Percentiles rank a stretch among this genome's conserved stretches.
Evolutionary conservation across 345 rosid species (phyloP).

Genomic region (Limnanthes douglasii): DNA sequence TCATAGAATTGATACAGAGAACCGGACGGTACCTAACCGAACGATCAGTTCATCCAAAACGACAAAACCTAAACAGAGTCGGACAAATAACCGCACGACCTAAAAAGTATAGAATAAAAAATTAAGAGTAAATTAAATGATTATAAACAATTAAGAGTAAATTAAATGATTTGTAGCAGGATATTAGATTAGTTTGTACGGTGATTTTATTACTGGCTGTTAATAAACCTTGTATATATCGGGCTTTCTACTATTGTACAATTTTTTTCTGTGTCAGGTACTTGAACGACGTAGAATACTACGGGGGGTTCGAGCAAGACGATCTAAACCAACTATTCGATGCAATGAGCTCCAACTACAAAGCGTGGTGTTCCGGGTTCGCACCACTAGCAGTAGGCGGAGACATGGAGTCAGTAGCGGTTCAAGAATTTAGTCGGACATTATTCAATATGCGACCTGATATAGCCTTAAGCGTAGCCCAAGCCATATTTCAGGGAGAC

Average conservation of each 20-base stretch:
- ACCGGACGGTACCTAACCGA: too few relatives aligned
- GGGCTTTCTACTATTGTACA: background rate
- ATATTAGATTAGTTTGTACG: too few relatives aligned
- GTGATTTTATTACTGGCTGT: too few relatives aligned
- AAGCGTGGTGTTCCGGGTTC: conserved; percentile 85
- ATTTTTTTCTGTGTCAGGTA: conserved; percentile 17
- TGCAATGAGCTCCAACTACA: conserved; percentile 64
- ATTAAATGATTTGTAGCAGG: too few relatives aligned
- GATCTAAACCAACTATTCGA: conserved; percentile 66
- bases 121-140: too few relatives aligned
- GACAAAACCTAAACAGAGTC: too few relatives aligned
- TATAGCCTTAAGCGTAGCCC: conserved; percentile 62
- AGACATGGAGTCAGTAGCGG: conserved; percentile 76
- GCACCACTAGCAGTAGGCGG: conserved; percentile 83
- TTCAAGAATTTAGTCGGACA: conserved; percentile 89
- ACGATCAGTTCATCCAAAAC: too few relatives aligned
- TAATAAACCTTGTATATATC: background rate
- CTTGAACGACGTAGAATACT: conserved; percentile 64
- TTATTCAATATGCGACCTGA: conserved; percentile 95
- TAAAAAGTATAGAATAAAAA: too few relatives aligned
- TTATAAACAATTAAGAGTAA: too few relatives aligned
- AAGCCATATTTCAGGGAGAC: conserved; percentile 65
- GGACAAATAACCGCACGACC: too few relatives aligned
- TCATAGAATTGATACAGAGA: too few relatives aligned
- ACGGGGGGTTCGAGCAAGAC: conserved; percentile 78